Base-by-base conservation (phyloP, 176 grass and related monocot genomes). In the Bothriochloa decipiens region DNA sequence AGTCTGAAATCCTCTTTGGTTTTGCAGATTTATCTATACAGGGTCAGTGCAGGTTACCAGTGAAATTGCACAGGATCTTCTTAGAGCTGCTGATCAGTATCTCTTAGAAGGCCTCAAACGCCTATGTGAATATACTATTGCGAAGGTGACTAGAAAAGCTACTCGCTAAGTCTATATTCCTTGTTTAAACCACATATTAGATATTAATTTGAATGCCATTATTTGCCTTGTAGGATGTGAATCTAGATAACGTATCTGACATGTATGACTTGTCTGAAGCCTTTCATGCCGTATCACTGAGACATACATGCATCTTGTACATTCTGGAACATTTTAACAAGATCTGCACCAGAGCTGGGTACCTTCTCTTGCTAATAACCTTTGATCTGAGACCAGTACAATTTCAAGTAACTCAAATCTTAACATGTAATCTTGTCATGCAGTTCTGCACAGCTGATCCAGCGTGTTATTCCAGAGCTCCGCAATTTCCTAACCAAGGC, bases 181-280 rank as follows among this genome's bases (percentile, higher is more conserved):
- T 22, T 84, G 67, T 57, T 83, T n/a, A 58, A 79, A 61, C 9
- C 5, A 11, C 57, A 35, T n/a, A 73, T 40, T 84, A 37, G 46
- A 65, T 95, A 39, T 87, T 87, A 67, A 88, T 52, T 58, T 72
- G 20, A 71, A 8, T 82, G 79, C 68, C n/a, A 20, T 85, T 62
- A 7, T 70, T 57, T 39, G n/a, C 67, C 36, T 82, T 90, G 80
- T 87, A 99, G 97, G 97, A 96, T 74, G 88, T 96, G 49, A 99
- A 92, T 70, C 83, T 99, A 18, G 97, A 99, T 26, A 99, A 94
- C 12, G 79, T 99, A 32, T 92, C 93, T 7, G 86, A 89, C 61
- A 99, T 99, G 97, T 99, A 99, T 41, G 97, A 99, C 55, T 87
- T 99, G 72, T 99, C 97, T 0, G 97, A 99, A 82, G 93, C 97